Percentiles rank a stretch among this genome's conserved stretches.
These are phyloP conservation scores for Pythium aristosporum DNA, from an alignment of 352 stramenopile genomes.

Conservation along the genomic window DNA sequence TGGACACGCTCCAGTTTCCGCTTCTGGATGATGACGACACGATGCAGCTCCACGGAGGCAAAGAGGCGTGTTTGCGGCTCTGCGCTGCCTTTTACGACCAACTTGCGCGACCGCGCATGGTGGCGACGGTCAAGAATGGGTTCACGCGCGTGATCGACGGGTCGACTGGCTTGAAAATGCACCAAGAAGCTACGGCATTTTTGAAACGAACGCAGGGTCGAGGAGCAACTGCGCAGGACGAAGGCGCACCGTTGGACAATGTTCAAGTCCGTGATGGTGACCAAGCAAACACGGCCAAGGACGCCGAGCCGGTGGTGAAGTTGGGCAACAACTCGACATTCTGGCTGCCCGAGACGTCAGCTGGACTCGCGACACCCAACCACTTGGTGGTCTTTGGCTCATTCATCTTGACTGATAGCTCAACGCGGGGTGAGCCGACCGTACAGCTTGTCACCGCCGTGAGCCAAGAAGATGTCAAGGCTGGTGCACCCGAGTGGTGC, in stretches of 20 bases:
- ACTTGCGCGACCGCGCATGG: conserved; percentile 15
- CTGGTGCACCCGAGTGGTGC: conserved; percentile 20
- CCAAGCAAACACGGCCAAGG: neutral
- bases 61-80: conserved; percentile 7
- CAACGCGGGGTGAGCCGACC: neutral
- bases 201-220: neutral
- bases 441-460: conserved; percentile 17
- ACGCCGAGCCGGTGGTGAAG: neutral
- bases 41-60: conserved; percentile 6
- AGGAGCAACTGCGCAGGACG: too few species aligned
- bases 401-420: conserved; percentile 16
- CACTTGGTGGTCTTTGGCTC: conserved; percentile 18
- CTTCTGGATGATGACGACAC: conserved; percentile 14
- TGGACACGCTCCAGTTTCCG: conserved; percentile 20
- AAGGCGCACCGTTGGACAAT: neutral
- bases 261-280: neutral
- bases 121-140: conserved; percentile 3
- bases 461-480: conserved; percentile 12
- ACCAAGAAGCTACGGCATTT: neutral
- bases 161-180: neutral
- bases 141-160: conserved; percentile 21
- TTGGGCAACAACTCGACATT: neutral
- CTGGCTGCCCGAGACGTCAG: neutral
- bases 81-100: conserved; percentile 31
- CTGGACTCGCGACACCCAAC: neutral